Evolutionary conservation across 345 rosid species (phyloP).

Genomic region (Populus alba): DNA sequence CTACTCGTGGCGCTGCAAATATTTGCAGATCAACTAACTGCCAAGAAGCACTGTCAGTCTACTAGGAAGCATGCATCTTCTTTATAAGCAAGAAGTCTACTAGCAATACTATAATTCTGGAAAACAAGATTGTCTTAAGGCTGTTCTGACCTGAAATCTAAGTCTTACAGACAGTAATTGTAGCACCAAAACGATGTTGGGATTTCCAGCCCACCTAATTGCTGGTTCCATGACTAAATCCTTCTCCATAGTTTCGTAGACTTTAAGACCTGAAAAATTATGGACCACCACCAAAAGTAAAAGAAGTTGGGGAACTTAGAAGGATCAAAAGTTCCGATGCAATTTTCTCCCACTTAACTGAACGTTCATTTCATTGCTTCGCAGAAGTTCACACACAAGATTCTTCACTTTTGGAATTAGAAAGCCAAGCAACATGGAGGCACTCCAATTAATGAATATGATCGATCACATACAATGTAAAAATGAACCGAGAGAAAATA

Average conservation of each 20-base stretch:
- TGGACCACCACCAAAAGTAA: background rate
- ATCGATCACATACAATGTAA: background rate
- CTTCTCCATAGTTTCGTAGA: constrained; percentile 65
- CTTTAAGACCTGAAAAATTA: constrained; percentile 54
- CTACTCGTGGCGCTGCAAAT: constrained; percentile 46
- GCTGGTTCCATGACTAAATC: constrained; percentile 70
- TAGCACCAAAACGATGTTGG: constrained; percentile 59
- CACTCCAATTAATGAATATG: background rate
- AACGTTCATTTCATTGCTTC: too few species aligned
- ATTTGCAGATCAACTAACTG: constrained; percentile 70
- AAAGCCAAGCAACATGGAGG: background rate
- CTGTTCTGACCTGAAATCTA: constrained; percentile 57
- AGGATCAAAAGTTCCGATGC: background rate
- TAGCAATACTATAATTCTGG: background rate
- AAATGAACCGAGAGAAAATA: background rate
- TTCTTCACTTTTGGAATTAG: background rate
- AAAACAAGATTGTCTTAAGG: background rate
- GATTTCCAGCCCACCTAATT: constrained; percentile 77
- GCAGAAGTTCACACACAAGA: background rate
- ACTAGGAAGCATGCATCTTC: background rate
- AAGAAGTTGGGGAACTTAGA: background rate
- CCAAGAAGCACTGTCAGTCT: constrained; percentile 23
- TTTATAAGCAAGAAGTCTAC: background rate
- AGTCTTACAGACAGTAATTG: constrained; percentile 46
- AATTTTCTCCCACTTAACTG: too few species aligned